These are phyloP conservation scores for Suhomyces coccinellae DNA, from an alignment of 1,139 yeast genomes.

Conservation along the genomic window DNA sequence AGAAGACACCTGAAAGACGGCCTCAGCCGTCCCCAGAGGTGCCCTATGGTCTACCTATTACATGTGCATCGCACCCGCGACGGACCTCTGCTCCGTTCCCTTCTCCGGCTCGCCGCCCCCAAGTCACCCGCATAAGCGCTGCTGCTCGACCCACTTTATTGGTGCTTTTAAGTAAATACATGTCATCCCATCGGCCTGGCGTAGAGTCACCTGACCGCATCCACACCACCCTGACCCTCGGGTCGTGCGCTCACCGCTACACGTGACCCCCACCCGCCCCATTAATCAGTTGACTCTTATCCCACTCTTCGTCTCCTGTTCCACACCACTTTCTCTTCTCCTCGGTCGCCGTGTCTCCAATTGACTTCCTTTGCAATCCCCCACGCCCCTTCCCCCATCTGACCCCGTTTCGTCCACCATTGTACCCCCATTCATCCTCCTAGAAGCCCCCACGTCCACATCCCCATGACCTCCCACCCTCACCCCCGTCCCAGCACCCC, in stretches of 20 bases:
- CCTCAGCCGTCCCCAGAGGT: too few species aligned
- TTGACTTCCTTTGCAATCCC: not conserved
- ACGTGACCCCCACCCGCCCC: slow-evolving; percentile 1
- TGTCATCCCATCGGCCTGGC: slow-evolving; percentile 1
- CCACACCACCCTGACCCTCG: not conserved
- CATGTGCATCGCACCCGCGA: too few species aligned
- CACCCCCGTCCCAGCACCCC: slow-evolving; percentile 11
- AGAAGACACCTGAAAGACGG: too few species aligned
- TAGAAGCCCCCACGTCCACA: not conserved
- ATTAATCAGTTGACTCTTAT: slow-evolving; percentile 2
- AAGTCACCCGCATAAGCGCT: not conserved
- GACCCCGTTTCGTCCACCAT: not conserved
- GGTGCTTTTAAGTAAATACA: slow-evolving; percentile 5
- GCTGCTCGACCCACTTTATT: not conserved
- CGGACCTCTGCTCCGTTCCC: too few species aligned
- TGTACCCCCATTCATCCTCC: not conserved
- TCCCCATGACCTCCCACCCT: slow-evolving; percentile 3
- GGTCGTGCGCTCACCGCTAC: not conserved
- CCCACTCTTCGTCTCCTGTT: not conserved
- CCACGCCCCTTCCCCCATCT: not conserved
- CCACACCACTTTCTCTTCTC: slow-evolving; percentile 1
- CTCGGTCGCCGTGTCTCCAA: not conserved
- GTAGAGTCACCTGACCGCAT: not conserved
- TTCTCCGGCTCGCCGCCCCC: too few species aligned
- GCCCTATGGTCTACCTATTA: too few species aligned